Conservation (phyloP, 306 rosid genomes). For the Fagus sylvatica region DNA sequence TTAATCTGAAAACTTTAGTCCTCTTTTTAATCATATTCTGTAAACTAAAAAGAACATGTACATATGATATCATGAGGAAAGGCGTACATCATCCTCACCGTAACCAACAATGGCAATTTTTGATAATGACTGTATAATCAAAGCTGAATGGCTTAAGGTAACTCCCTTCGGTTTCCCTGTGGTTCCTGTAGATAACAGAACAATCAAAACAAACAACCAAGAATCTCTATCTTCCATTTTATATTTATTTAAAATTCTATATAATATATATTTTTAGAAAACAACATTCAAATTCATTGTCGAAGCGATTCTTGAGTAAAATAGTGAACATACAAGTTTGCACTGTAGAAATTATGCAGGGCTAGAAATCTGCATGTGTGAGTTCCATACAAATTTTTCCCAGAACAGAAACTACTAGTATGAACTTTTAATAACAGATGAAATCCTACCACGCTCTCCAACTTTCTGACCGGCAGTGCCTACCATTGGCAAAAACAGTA, state of each 20-base stretch:
- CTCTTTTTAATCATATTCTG: conserved; percentile 7
- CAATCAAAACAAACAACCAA: conserved; percentile 3
- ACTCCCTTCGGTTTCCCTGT: conserved; percentile 95
- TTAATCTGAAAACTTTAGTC: conserved; percentile 7
- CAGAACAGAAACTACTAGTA: neutral
- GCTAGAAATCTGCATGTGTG: neutral
- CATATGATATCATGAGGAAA: conserved; percentile 21
- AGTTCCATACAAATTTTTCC: neutral
- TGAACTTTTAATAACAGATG: neutral
- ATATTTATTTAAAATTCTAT: neutral
- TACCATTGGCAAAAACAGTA: neutral
- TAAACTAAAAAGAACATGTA: conserved; percentile 6
- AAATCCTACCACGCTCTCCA: neutral
- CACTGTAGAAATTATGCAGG: neutral
- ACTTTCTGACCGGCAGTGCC: neutral
- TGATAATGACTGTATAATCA: conserved; percentile 73
- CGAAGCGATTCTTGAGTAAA: neutral
- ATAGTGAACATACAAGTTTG: neutral
- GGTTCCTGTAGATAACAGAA: conserved; percentile 59
- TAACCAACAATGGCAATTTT: conserved; percentile 81
- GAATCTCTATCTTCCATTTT: neutral
- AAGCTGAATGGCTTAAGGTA: conserved; percentile 68
- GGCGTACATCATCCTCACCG: conserved; percentile 79
- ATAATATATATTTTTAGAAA: neutral
- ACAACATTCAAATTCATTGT: neutral